Base-by-base conservation (phyloP, 1,139 yeast species). In the Arxiozyma bovina region DNA sequence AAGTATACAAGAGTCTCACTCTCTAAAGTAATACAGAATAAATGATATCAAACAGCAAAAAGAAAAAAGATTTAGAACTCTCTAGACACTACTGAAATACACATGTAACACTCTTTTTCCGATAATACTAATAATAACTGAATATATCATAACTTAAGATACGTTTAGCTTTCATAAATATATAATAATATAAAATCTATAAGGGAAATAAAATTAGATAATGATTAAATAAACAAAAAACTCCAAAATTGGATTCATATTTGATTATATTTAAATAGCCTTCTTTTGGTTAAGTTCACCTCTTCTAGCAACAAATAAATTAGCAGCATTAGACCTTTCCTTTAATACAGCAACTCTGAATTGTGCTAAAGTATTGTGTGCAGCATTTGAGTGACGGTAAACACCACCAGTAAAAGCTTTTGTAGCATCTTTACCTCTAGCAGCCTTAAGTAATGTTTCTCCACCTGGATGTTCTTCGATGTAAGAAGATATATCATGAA, bases 401-500 rank as follows among this genome's bases (percentile, higher is more conserved):
- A 93, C 99, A 67, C 96, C 98, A 67, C 99, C 99, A 71, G 90
- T 90, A 79, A 93, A 93, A 2, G 96, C 98, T 66, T 88, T 87
- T 45, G 98, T 90, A 52, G 96, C 97, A 72, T 93, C 99, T 74
- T 89, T 91, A 68, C 98, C 98, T 61, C 86, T 76, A 11, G 96
- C 90, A 45, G 96, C 87, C 69, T 82, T 78, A 61, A 93, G 77
- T 63, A 93, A 79, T 52, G 96, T 89, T 70, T 83, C 85, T 63
- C 99, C 99, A 79, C 99, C 99, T 58, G 99, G 99, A 74, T 93
- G 99, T 68, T 87, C 90, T 64, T 85, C 85, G 64, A 93, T 80
- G 71, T 91, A 93, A 51, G 78, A 77, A 60, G 91, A 77, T 60
- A 90, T 91, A 68, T 91, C 94, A 74, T 94, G 98, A 54, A 94